phyloP scores from a whole-genome alignment of 257 asterid species.

The Solanum rostratum region DNA sequence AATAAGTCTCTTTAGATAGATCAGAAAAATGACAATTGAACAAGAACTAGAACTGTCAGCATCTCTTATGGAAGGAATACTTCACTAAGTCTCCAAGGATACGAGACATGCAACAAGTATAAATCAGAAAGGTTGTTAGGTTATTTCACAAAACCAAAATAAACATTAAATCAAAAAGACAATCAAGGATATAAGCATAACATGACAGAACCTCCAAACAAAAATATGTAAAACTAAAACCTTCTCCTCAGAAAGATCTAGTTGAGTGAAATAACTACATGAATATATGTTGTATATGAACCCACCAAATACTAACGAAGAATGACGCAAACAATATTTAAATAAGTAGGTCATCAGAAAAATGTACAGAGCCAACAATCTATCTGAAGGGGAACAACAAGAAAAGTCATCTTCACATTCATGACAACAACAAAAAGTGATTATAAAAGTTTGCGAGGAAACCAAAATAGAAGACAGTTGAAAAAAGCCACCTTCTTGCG shows the following conservation, averaged over 20 bases:
- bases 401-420: neutral
- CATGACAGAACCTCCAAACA: neutral
- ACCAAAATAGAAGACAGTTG: neutral
- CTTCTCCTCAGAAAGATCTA: neutral
- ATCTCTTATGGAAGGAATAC: neutral
- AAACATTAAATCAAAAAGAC: neutral
- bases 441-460: neutral
- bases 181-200: neutral
- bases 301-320: neutral
- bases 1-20: neutral
- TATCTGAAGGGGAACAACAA: neutral
- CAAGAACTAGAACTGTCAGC: neutral
- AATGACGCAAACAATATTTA: neutral
- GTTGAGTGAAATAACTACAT: neutral
- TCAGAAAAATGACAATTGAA: neutral
- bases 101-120: neutral
- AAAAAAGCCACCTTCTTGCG: neutral
- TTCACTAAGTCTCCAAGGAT: neutral
- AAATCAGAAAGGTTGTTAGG: neutral
- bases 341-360: neutral
- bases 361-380: neutral
- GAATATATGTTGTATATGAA: neutral
- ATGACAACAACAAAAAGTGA: neutral
- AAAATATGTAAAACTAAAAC: neutral
- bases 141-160: neutral